Percentiles rank a stretch among this genome's conserved stretches.
phyloP scores from a whole-genome alignment of 2,329 filamentous ascomycete genomes.

The Fusarium anguioides region DNA sequence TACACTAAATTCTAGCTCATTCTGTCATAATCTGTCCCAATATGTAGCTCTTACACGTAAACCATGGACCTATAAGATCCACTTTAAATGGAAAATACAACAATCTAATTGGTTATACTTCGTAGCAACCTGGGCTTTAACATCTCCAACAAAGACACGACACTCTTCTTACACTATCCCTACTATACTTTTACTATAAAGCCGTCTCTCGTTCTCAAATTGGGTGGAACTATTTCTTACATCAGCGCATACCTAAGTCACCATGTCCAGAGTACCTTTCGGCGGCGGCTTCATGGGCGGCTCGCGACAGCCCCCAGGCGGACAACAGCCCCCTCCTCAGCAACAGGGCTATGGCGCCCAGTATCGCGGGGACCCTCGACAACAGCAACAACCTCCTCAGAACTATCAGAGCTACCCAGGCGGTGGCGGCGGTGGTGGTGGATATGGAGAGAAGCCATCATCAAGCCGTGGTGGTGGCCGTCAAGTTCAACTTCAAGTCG shows the following conservation, averaged over 20 bases:
- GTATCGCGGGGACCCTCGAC: slow-evolving; percentile 43
- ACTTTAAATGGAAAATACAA: not conserved
- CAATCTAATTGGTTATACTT: not conserved
- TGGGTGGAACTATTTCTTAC: not conserved
- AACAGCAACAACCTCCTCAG: slow-evolving; percentile 32
- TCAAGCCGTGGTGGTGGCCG: slow-evolving; percentile 38
- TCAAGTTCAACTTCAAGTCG: slow-evolving; percentile 54
- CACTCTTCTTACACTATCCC: not conserved
- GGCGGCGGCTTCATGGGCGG: slow-evolving; percentile 45
- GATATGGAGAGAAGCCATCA: slow-evolving; percentile 48
- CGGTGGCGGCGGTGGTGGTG: slow-evolving; percentile 30
- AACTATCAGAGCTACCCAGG: slow-evolving; percentile 30
- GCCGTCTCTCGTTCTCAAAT: not conserved
- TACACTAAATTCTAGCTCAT: not conserved
- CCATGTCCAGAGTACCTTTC: slow-evolving; percentile 50
- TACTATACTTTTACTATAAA: not conserved
- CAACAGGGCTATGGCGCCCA: slow-evolving; percentile 52
- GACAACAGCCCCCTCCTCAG: slow-evolving; percentile 40
- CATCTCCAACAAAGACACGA: not conserved
- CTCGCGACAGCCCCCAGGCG: slow-evolving; percentile 38
- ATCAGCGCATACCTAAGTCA: slow-evolving; percentile 4
- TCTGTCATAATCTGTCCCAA: not conserved
- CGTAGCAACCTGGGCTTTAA: not conserved
- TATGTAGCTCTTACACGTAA: not conserved
- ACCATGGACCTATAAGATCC: not conserved